These are phyloP conservation scores for Arthrobotrys pseudoclavata DNA, from an alignment of 2,329 filamentous ascomycete genomes.

Conservation along the genomic window DNA sequence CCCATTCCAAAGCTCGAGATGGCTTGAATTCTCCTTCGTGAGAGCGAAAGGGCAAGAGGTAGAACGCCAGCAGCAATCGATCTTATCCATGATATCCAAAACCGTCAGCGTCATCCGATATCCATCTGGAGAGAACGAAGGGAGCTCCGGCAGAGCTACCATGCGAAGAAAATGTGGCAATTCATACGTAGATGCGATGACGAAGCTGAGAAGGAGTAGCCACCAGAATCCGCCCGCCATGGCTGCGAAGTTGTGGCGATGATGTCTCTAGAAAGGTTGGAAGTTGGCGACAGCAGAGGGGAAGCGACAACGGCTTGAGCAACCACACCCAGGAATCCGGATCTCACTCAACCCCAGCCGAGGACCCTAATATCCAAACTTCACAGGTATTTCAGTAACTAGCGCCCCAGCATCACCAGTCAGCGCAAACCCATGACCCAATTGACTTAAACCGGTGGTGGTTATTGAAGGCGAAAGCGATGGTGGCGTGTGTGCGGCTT, in stretches of 20 bases:
- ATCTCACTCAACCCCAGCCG: not conserved
- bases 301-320: constrained; percentile 4
- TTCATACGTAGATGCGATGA: constrained; percentile 55
- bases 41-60: constrained; percentile 88
- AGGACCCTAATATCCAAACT: constrained; percentile 15
- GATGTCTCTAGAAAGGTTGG: constrained; percentile 11
- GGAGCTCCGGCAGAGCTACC: constrained; percentile 59
- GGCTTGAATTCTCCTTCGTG: constrained; percentile 85
- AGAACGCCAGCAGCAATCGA: constrained; percentile 94
- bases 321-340: not conserved
- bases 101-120: constrained; percentile 18
- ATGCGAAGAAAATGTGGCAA: not conserved
- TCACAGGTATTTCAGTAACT: constrained; percentile 18
- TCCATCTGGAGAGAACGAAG: constrained; percentile 8
- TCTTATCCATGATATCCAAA: constrained; percentile 69
- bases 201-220: constrained; percentile 52
- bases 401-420: constrained; percentile 20
- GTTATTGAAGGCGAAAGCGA: constrained; percentile 10
- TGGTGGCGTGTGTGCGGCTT: constrained; percentile 36
- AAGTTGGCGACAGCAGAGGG: not conserved
- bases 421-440: constrained; percentile 4
- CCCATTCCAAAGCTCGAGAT: constrained; percentile 94
- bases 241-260: constrained; percentile 12
- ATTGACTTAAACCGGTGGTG: constrained; percentile 11
- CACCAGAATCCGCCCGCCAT: constrained; percentile 59